phyloP scores from a whole-genome alignment of 2,329 filamentous ascomycete genomes.

The Aspergillus ustus region DNA sequence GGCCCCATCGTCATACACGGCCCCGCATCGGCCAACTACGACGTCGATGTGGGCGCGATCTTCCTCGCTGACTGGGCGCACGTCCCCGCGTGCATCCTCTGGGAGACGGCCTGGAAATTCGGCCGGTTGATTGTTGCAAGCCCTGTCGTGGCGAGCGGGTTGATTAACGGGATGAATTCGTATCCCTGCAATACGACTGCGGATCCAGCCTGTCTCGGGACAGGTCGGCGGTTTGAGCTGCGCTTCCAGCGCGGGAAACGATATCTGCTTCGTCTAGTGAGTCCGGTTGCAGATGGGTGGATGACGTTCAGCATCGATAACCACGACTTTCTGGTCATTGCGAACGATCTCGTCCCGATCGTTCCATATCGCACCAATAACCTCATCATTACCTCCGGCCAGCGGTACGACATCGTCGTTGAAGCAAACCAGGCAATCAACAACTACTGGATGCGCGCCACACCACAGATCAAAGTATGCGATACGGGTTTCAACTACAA shows the following conservation, averaged over 20 bases:
- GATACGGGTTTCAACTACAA: neutral
- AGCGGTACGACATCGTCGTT: neutral
- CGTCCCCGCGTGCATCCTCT: neutral
- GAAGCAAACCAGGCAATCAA: neutral
- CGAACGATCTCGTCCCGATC: neutral
- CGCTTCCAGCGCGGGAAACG: neutral
- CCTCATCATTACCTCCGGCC: neutral
- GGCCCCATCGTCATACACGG: constrained; percentile 53
- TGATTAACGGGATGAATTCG: no score
- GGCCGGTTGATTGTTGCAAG: no score
- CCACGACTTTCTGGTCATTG: neutral
- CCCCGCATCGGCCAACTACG: neutral
- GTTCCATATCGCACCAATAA: neutral
- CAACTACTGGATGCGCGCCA: neutral
- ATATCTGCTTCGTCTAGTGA: neutral
- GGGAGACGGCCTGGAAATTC: neutral
- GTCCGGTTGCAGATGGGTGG: neutral
- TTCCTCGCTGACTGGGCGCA: neutral
- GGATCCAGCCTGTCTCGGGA: neutral
- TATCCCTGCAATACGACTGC: no score
- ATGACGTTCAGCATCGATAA: neutral
- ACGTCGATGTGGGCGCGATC: neutral
- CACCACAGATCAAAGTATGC: neutral
- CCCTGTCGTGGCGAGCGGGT: no score
- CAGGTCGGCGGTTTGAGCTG: neutral